Percentiles rank a stretch among this genome's conserved stretches.
Evolutionary conservation across 2,329 filamentous ascomycete species (phyloP).

Genomic region (Raffaelea arxii): DNA sequence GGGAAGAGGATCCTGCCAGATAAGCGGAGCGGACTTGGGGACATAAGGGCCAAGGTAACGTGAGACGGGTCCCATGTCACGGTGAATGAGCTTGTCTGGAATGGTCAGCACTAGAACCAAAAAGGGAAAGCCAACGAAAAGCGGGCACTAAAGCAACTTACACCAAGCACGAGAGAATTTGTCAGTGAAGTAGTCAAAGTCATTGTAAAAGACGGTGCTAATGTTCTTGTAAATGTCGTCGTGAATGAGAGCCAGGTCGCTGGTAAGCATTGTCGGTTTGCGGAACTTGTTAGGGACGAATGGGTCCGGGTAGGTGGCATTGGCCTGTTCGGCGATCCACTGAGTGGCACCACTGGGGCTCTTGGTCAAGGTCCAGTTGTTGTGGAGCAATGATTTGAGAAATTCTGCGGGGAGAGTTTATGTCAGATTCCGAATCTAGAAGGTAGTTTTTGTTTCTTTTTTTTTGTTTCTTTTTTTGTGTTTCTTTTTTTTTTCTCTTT

Average conservation of each 20-base stretch:
- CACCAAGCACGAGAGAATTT: constrained; percentile 68
- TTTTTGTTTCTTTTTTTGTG: no score
- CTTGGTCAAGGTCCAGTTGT: constrained; percentile 67
- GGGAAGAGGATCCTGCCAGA: constrained; percentile 66
- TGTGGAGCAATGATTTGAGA: constrained; percentile 67
- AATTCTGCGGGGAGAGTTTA: constrained; percentile 29
- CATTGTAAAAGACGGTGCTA: constrained; percentile 55
- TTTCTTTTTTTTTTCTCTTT: no score
- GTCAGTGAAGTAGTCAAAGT: constrained; percentile 59
- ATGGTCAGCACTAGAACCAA: not conserved
- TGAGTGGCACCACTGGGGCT: constrained; percentile 66
- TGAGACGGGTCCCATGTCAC: constrained; percentile 62
- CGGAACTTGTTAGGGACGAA: constrained; percentile 62
- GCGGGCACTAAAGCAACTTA: not conserved
- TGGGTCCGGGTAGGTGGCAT: constrained; percentile 60
- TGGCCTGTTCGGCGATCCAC: constrained; percentile 62
- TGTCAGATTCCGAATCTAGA: not conserved
- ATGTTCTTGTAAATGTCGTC: constrained; percentile 70
- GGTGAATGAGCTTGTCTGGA: constrained; percentile 59
- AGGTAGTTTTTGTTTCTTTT: no score
- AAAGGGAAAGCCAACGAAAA: not conserved
- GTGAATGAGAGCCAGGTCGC: constrained; percentile 60
- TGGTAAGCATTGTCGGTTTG: constrained; percentile 63
- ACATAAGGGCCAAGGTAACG: constrained; percentile 68
- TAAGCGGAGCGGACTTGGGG: constrained; percentile 51